Conservation (phyloP, 2,329 filamentous ascomycete genomes). For the Chaetothyriales sp. region DNA sequence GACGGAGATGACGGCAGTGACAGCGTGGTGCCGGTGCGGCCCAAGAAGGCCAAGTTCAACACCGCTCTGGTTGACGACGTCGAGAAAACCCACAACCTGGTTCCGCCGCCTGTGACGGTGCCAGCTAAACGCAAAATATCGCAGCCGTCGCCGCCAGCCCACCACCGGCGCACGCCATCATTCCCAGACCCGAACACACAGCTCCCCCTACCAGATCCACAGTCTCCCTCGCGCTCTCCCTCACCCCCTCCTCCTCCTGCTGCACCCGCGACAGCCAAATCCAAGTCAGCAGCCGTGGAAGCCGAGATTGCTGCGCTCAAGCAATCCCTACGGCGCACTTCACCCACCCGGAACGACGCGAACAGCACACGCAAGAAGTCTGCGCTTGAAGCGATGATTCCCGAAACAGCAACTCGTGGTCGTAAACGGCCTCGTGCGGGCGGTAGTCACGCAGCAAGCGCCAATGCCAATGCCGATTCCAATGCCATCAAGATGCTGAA, state of each 20-base stretch:
- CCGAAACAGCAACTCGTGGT: conserved; percentile 31
- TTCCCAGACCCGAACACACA: conserved; percentile 29
- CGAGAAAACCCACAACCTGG: conserved; percentile 6
- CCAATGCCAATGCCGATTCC: conserved; percentile 44
- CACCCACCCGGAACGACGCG: conserved; percentile 17
- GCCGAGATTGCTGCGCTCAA: conserved; percentile 32
- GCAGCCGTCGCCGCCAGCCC: conserved; percentile 15
- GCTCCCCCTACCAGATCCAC: conserved; percentile 30
- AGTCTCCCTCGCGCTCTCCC: conserved; percentile 24
- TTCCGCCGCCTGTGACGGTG: not conserved
- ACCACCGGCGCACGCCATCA: conserved; percentile 22
- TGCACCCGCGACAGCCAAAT: conserved; percentile 21
- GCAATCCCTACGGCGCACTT: conserved; percentile 33
- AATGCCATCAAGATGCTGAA: conserved; percentile 56
- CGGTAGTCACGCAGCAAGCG: conserved; percentile 14
- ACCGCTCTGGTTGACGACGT: conserved; percentile 26
- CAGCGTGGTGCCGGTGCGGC: conserved; percentile 22
- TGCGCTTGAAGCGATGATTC: conserved; percentile 34
- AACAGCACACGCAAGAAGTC: conserved; percentile 29
- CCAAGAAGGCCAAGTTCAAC: conserved; percentile 35
- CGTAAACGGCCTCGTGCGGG: conserved; percentile 29
- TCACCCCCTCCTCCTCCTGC: conserved; percentile 17
- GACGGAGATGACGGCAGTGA: conserved; percentile 24
- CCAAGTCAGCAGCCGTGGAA: conserved; percentile 22
- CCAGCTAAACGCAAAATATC: conserved; percentile 11